These are phyloP conservation scores for Davidsoniella australis DNA, from an alignment of 2,329 filamentous ascomycete species.

Conservation along the genomic window DNA sequence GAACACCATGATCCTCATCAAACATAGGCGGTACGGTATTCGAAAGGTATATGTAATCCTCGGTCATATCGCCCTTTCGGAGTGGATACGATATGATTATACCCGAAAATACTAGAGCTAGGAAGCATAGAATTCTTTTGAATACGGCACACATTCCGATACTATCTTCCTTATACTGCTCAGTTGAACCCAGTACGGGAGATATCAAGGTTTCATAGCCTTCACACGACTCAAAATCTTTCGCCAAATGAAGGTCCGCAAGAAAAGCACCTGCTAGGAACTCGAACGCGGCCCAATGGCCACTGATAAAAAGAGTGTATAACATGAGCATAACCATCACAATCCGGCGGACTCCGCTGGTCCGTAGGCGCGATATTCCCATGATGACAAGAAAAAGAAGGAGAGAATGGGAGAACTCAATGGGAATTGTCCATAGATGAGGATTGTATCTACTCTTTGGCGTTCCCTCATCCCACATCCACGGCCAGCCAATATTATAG, in stretches of 20 bases:
- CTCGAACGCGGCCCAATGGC: conserved; percentile 8
- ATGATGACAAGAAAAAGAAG: conserved; percentile 37
- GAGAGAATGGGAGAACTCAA: conserved; percentile 41
- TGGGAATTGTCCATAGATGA: conserved; percentile 45
- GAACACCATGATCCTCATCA: conserved; percentile 25
- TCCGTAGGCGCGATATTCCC: conserved; percentile 29
- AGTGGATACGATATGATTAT: conserved; percentile 22
- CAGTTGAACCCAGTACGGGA: too few relatives aligned
- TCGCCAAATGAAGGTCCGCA: conserved; percentile 36
- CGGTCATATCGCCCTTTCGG: conserved; percentile 27
- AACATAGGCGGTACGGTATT: conserved; percentile 32
- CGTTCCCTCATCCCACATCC: conserved; percentile 13
- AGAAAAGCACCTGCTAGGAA: conserved; percentile 37
- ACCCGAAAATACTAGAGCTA: background rate
- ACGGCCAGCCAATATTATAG: conserved; percentile 14
- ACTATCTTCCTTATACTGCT: background rate
- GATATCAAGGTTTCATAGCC: too few relatives aligned
- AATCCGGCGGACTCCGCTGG: conserved; percentile 23
- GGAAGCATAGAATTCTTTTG: background rate
- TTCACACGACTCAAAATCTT: background rate
- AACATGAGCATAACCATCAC: conserved; percentile 24
- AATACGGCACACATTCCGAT: background rate
- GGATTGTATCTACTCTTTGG: conserved; percentile 30
- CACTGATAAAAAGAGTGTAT: conserved; percentile 19
- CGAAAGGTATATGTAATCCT: conserved; percentile 33